Base-by-base conservation (phyloP, 495 filamentous ascomycete genomes). In the Neurospora sp. region DNA sequence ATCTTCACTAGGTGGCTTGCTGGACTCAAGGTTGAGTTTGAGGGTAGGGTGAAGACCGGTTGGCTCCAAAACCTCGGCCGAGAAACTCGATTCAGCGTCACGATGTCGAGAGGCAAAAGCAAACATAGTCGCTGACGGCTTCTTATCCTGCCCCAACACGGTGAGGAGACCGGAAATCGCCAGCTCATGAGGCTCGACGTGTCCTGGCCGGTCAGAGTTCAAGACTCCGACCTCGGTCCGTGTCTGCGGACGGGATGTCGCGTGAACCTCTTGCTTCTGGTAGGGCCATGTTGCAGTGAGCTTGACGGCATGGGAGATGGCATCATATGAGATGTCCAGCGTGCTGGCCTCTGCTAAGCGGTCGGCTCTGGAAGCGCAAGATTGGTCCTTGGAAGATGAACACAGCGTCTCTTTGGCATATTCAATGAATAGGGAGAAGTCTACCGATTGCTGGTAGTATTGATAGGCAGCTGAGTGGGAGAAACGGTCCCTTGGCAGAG, bases 1-100 rank as follows among this genome's bases (percentile, higher is more conserved):
- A 4, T 80, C 81, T 3, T 83, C 78, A 35, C 77, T 75, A 12
- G 84, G 83, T 69, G 82, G 76, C 72, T 81, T 76, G 76, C 76
- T 73, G 3, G 80, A 81, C 75, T 80, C 75, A 59, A 88, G 77
- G 5, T 82, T 82, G 69, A 95, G 83, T 72, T 89, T 85, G 73
- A 99, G 85, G 12, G 88, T 93, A 8, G 96, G 96, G 81, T 99
- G 96, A 12, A 98, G 86, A n/a, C 96, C 94, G 1, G 89, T 91
- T 4, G 94, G 96, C 3, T 80, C 72, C 27, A 86, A 77, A 77
- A 97, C 93, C 3, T 82, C 82, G 65, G 85, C 81, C 2, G 81
- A 82, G 76, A 87, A 86, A 22, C 80, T 76, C 70, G 78, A 44
- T 79, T 83, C 71, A 8, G 86, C 82, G 73, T 96, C 91, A 18